Percentiles rank a stretch among this genome's conserved stretches.
phyloP scores from a whole-genome alignment of 2,329 filamentous ascomycete species.

The Ceratocystis cacaofunesta region DNA sequence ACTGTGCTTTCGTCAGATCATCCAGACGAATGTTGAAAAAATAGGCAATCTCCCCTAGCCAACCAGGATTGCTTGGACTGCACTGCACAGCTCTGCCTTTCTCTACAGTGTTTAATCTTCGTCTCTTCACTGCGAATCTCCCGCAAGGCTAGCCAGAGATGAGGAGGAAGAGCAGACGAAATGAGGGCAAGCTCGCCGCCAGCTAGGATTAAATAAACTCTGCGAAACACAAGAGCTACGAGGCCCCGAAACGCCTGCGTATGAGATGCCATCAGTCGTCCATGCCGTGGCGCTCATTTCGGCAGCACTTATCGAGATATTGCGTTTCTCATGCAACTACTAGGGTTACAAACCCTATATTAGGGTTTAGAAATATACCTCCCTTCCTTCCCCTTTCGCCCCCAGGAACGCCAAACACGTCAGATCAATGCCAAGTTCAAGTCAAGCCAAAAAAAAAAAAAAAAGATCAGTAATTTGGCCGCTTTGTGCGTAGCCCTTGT shows the following conservation, averaged over 20 bases:
- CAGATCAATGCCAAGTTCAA: not conserved
- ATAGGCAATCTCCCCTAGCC: too few species aligned
- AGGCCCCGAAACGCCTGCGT: too few species aligned
- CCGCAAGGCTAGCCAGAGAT: not conserved
- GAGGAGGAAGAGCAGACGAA: not conserved
- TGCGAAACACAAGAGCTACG: not conserved
- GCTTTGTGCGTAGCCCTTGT: not conserved
- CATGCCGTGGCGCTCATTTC: too few species aligned
- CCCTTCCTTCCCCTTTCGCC: not conserved
- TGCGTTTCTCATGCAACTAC: not conserved
- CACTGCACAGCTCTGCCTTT: not conserved
- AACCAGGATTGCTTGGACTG: not conserved
- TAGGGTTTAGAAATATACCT: not conserved
- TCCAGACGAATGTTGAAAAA: not conserved
- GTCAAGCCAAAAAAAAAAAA: not conserved
- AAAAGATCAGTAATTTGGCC: not conserved
- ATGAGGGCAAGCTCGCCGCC: not conserved
- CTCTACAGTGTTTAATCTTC: not conserved
- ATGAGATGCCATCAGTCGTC: too few species aligned
- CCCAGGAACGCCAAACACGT: not conserved
- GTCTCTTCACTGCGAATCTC: not conserved
- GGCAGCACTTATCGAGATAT: too few species aligned
- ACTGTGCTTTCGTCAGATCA: not conserved
- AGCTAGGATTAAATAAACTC: not conserved
- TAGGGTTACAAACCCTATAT: not conserved